Evolutionary conservation across 106 monocot genomes (phyloP).

Genomic region (Iris macrosiphon): DNA sequence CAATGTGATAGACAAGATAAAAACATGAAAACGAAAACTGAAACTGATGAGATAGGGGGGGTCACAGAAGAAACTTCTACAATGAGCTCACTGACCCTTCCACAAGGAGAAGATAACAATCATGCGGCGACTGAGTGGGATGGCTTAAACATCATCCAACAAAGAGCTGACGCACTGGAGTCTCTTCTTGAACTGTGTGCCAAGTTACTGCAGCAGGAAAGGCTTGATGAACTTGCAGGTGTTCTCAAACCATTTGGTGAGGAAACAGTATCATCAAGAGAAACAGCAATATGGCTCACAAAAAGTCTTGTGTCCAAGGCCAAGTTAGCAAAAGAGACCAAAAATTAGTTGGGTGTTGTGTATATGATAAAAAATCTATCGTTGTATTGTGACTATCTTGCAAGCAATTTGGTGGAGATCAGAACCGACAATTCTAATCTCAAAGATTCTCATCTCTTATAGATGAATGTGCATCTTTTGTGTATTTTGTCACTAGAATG

Average conservation of each 20-base stretch:
- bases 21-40: neutral
- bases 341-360: conserved; percentile 4
- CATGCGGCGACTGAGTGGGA: conserved; percentile 49
- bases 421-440: too few species aligned
- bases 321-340: conserved; percentile 23
- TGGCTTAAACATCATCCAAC: conserved; percentile 36
- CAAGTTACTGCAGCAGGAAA: conserved; percentile 65
- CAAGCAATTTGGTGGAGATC: too few species aligned
- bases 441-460: too few species aligned
- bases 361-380: too few species aligned
- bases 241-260: conserved; percentile 82
- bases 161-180: conserved; percentile 78
- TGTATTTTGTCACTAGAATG: too few species aligned
- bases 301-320: conserved; percentile 56
- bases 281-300: conserved; percentile 93
- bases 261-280: conserved; percentile 71
- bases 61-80: conserved; percentile 42
- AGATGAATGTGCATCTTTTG: too few species aligned
- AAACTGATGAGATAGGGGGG: conserved; percentile 13
- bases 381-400: too few species aligned
- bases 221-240: conserved; percentile 77
- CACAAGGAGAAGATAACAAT: conserved; percentile 17
- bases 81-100: conserved; percentile 27
- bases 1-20: neutral
- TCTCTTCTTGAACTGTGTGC: conserved; percentile 82